Conservation (phyloP, 129 eudicot genomes). For the Escallonia herrerae region DNA sequence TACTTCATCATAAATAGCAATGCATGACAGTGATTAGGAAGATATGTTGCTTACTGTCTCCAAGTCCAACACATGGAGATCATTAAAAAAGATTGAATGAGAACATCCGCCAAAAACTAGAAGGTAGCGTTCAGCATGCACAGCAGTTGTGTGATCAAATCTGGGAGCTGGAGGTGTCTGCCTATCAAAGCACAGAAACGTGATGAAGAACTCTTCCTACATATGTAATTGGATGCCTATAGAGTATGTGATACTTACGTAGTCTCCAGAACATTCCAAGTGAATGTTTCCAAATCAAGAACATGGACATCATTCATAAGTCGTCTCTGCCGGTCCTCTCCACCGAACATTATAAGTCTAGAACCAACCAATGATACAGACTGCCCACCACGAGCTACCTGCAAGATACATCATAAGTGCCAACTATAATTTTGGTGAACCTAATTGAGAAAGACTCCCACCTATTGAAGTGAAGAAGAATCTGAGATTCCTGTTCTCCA, state of each 20-base stretch:
- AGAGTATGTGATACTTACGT: slow-evolving; percentile 33
- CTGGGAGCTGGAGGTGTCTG: slow-evolving; percentile 90
- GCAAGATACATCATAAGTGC: slow-evolving; percentile 15
- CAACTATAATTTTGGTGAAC: slow-evolving; percentile 11
- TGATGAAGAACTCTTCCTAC: not conserved
- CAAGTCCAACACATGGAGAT: slow-evolving; percentile 79
- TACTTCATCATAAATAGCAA: no score
- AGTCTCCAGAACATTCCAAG: slow-evolving; percentile 65
- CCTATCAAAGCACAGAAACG: slow-evolving; percentile 48
- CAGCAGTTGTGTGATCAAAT: slow-evolving; percentile 82
- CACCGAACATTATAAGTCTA: slow-evolving; percentile 91
- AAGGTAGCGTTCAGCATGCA: slow-evolving; percentile 85
- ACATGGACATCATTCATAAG: slow-evolving; percentile 73
- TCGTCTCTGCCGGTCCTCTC: slow-evolving; percentile 61
- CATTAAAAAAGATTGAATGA: slow-evolving; percentile 81
- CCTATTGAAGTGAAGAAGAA: not conserved
- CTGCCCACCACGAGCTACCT: slow-evolving; percentile 92
- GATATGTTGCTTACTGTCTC: slow-evolving; percentile 56
- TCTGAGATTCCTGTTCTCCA: not conserved
- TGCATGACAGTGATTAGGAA: not conserved
- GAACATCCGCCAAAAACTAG: slow-evolving; percentile 92
- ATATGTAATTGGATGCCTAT: slow-evolving; percentile 7
- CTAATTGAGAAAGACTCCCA: slow-evolving; percentile 1
- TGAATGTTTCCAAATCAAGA: slow-evolving; percentile 76
- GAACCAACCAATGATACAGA: slow-evolving; percentile 80